Conservation (phyloP, 139 green algal genomes). For the Choricystis sp. region DNA sequence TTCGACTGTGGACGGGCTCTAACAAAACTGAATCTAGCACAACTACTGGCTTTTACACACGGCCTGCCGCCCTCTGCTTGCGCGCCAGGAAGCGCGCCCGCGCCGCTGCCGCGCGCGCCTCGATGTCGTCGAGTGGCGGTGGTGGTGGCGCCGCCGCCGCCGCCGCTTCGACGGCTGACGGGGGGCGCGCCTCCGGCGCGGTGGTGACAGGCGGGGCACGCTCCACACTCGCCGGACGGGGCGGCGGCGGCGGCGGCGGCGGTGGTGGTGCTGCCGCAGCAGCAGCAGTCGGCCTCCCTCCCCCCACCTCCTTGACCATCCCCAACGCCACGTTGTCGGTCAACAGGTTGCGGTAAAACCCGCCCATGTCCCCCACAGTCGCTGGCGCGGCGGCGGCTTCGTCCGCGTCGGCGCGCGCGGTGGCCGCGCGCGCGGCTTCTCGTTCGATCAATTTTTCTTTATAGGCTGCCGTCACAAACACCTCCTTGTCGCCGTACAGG, state of each 20-base stretch:
- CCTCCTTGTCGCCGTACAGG: constrained; percentile 80
- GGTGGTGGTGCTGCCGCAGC: constrained; percentile 17
- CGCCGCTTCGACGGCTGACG: neutral
- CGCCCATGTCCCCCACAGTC: constrained; percentile 66
- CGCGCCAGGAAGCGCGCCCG: neutral
- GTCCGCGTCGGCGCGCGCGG: constrained; percentile 31
- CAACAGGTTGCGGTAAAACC: constrained; percentile 81
- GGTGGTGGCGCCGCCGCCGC: neutral
- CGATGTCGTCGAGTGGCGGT: neutral
- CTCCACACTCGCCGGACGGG: too few species aligned
- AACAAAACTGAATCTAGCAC: too few species aligned
- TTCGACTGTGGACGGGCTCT: too few species aligned
- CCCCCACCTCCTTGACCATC: neutral
- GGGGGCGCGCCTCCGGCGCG: constrained; percentile 12
- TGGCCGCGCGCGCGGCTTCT: constrained; percentile 43
- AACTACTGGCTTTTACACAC: too few species aligned
- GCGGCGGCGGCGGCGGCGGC: neutral
- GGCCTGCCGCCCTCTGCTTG: neutral
- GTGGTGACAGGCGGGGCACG: constrained; percentile 9
- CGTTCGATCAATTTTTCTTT: constrained; percentile 85
- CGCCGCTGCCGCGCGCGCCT: neutral
- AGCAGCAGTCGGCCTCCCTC: constrained; percentile 8
- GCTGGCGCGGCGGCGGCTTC: constrained; percentile 45
- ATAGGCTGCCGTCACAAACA: constrained; percentile 89
- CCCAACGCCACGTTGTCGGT: constrained; percentile 59